phyloP scores from a whole-genome alignment of 2,329 filamentous ascomycete genomes.

The Aspergillus terreus region DNA sequence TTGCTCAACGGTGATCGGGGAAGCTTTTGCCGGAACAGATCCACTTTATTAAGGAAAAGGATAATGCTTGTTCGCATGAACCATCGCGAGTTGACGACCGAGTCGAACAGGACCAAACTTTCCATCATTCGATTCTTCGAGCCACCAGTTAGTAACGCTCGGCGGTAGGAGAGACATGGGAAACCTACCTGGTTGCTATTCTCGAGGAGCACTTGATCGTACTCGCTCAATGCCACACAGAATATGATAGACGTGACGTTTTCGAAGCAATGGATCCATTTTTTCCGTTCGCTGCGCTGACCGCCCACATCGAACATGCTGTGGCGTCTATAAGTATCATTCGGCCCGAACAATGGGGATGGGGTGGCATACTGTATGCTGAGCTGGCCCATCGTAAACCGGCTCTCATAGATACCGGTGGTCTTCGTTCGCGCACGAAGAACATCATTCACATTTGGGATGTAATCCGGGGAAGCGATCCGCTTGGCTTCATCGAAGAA shows the following conservation, averaged over 20 bases:
- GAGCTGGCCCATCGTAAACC: slow-evolving; percentile 96
- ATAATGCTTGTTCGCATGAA: slow-evolving; percentile 99
- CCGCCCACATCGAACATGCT: slow-evolving; percentile 99
- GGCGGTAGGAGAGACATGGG: neutral
- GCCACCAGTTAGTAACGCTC: slow-evolving; percentile 8
- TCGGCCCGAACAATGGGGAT: slow-evolving; percentile 5
- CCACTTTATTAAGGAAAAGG: slow-evolving; percentile 97
- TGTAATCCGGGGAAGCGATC: slow-evolving; percentile 80
- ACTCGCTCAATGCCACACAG: slow-evolving; percentile 95
- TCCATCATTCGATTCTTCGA: slow-evolving; percentile 99
- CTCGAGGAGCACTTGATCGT: slow-evolving; percentile 93
- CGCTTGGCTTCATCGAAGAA: slow-evolving; percentile 92
- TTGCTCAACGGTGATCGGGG: slow-evolving; percentile 83
- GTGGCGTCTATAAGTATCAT: slow-evolving; percentile 21
- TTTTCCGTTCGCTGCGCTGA: slow-evolving; percentile 95
- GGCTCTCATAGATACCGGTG: slow-evolving; percentile 97
- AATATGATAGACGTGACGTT: slow-evolving; percentile 99
- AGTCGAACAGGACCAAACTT: slow-evolving; percentile 91
- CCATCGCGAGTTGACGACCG: slow-evolving; percentile 97
- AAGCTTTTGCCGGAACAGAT: slow-evolving; percentile 95
- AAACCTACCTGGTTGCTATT: slow-evolving; percentile 86
- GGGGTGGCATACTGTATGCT: slow-evolving; percentile 81
- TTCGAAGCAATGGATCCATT: slow-evolving; percentile 99
- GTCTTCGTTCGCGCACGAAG: slow-evolving; percentile 95
- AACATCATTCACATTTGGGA: slow-evolving; percentile 91